Evolutionary conservation across 2,329 filamentous ascomycete genomes (phyloP).

Genomic region (Coccinonectria pachysandricola): DNA sequence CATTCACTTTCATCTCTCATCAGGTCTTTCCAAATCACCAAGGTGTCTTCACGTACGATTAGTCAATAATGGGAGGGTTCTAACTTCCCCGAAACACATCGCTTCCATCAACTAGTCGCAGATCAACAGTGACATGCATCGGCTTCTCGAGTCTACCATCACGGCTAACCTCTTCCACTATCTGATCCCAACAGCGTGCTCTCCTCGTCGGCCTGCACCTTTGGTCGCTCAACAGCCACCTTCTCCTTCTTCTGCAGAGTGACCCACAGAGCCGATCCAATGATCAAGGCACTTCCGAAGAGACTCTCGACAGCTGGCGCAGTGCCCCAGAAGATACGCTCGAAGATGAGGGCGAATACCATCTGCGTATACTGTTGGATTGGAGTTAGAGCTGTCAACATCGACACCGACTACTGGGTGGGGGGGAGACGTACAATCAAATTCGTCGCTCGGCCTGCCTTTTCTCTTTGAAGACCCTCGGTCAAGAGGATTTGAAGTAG

Average conservation of each 20-base stretch:
- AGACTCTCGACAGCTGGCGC: constrained; percentile 28
- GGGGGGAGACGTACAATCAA: constrained; percentile 19
- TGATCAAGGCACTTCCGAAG: constrained; percentile 29
- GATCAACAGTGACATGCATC: too few species aligned
- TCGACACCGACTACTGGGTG: constrained; percentile 20
- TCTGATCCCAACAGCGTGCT: constrained; percentile 17
- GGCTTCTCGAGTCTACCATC: too few species aligned
- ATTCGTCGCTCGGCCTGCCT: constrained; percentile 28
- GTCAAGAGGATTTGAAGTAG: constrained; percentile 71
- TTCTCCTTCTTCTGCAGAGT: constrained; percentile 29
- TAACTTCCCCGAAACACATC: too few species aligned
- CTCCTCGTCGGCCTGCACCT: constrained; percentile 24
- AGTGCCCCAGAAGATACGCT: constrained; percentile 33
- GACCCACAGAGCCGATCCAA: constrained; percentile 32
- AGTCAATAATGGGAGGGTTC: too few species aligned
- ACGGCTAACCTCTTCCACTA: too few species aligned
- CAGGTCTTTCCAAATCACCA: too few species aligned
- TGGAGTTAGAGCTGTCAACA: constrained; percentile 17
- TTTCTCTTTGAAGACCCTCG: constrained; percentile 60
- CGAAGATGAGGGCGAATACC: constrained; percentile 27
- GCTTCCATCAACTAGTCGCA: too few species aligned
- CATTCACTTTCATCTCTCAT: too few species aligned
- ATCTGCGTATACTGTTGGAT: constrained; percentile 23
- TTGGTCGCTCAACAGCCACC: constrained; percentile 13
- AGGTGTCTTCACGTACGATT: too few species aligned